Conservation (phyloP, 306 rosid species). For the Fagus sylvatica region DNA sequence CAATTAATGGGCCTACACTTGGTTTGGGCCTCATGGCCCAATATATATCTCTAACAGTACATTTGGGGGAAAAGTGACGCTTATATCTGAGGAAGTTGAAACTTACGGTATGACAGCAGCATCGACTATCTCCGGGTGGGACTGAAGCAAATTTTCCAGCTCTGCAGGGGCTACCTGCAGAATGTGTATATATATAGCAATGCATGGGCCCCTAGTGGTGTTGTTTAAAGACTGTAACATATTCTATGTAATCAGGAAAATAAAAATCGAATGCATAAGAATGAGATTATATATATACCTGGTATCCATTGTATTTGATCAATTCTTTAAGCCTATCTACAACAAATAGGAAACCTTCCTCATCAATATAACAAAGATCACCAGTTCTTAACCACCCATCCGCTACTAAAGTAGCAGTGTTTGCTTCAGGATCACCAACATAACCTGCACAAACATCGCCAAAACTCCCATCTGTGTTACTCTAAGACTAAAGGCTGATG, state of each 20-base stretch:
- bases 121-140: slow-evolving; percentile 27
- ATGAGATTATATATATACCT: slow-evolving; percentile 27
- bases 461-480: too few relatives aligned
- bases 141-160: slow-evolving; percentile 26
- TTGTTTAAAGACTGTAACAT: too few relatives aligned
- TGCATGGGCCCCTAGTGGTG: too few relatives aligned
- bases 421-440: slow-evolving; percentile 45
- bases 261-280: too few relatives aligned
- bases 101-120: slow-evolving; percentile 29
- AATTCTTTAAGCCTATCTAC: slow-evolving; percentile 61
- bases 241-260: too few relatives aligned
- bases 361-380: slow-evolving; percentile 51
- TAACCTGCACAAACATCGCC: slow-evolving; percentile 36
- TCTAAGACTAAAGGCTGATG: too few relatives aligned
- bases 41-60: too few relatives aligned
- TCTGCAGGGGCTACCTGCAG: slow-evolving; percentile 29
- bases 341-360: slow-evolving; percentile 51
- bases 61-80: too few relatives aligned
- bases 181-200: too few relatives aligned
- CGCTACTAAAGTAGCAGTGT: slow-evolving; percentile 26
- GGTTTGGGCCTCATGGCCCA: too few relatives aligned
- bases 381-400: slow-evolving; percentile 62
- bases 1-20: too few relatives aligned
- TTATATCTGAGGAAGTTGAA: too few relatives aligned
- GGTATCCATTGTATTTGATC: slow-evolving; percentile 64